Base-by-base conservation (phyloP, 768 basidiomycete species). In the Termitomyces sp. region DNA sequence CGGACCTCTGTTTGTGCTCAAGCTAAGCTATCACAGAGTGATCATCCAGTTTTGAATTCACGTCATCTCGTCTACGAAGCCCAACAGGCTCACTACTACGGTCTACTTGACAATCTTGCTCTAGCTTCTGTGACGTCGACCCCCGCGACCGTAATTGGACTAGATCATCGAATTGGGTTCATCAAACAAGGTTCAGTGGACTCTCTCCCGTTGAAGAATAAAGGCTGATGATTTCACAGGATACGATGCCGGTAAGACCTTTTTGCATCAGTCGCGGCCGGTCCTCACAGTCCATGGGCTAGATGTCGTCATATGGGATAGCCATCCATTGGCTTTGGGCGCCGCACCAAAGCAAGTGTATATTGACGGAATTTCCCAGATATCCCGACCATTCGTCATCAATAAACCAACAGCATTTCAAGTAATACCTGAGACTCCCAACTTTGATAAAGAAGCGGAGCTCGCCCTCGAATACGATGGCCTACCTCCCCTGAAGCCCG, bases 361-460 rank as follows among this genome's bases (percentile, higher is more conserved):
- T 72, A 90, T 96, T 59, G 95, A 97, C 65, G 95, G 95, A 3
- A 88, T 95, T 54, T 71, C 87, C 2, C 95, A 97, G 68, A 68
- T 91, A 3, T 65, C 73, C 24, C 65, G 72, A 5, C 79, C 86
- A 1, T 69, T 76, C 61, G 69, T 79, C 9, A 67, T 78, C 36
- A 42, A 72, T 51, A 95, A 95, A 67, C 78, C 80, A 3, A 57
- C 62, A 13, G 53, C 68, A 16, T 79, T 74, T 63, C 82, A 82
- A 63, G 64, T 61, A 2, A 57, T 69, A 16, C 89, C 91, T 0
- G 70, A 70, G 37, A 82, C 84, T 1, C 91, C 91, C 0, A 78
- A 89, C 65, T 94, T 88, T 63, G 83, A 87, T 65, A 75, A 79
- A 49, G 91, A 93, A 65, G 83, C 84, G 1, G 69, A 76, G 39